Evolutionary conservation across 257 asterid genomes (phyloP), one percentile per base, ranked within the genome.

Genomic region (Plantago elongata): DNA sequence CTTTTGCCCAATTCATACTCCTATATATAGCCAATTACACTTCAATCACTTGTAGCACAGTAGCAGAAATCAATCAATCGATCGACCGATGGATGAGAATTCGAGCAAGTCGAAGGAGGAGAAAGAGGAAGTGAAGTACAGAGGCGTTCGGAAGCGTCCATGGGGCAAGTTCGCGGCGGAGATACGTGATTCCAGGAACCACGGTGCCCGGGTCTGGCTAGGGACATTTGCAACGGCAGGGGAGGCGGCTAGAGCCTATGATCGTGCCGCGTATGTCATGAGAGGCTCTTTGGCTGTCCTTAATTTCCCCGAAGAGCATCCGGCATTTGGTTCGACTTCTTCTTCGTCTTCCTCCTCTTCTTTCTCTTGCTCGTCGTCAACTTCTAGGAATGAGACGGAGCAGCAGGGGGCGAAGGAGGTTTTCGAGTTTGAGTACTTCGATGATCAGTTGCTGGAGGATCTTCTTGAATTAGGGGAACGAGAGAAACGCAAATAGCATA

Each of bases 111-210:
- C 40, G 13, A 65, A 65, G 11, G 74, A 74, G 10, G 75, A 13
- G 3, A 45, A 37, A 9, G 73, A 51, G 1, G 85, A 65, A 50
- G 79, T 73, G 54, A 82, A 61, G 47, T 84, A 64, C 76, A 62
- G 95, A 27, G 92, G 93, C 0, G 90, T 87, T 8, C 65, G 95
- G 72, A 77, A 69, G 79, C 72, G 95, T 66, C 95, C 95, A 5
- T 87, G 88, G 93, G 95, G 95, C n/a, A 80, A 79, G 13, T 87
- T 61, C 47, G 95, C 84, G 9, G 89, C 89, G 12, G 95, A 87
- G 80, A 87, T 87, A 42, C 82, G 95, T 13, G 93, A 87, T 45
- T 57, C 72, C 2, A 77, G 73, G 9, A 78, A 69, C 2, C 65
- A 69, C 2, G 93, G 90, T 13, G 81, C 71, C n/a, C 65, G 95